Evolutionary conservation across 129 eudicot genomes (phyloP).

Genomic region (Flaveria robusta): DNA sequence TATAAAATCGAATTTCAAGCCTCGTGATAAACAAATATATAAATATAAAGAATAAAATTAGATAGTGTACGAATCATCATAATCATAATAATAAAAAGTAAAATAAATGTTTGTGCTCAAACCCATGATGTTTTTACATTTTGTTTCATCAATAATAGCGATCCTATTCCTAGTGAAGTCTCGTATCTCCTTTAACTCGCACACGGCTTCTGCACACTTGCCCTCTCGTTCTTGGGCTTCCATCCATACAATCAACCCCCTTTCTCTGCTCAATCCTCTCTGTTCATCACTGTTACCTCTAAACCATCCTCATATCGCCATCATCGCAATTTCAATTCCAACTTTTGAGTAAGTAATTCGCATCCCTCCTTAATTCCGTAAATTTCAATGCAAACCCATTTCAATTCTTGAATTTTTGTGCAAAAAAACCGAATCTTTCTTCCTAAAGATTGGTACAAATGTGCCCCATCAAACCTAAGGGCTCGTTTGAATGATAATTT

Average conservation of each 20-base stretch:
- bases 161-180: neutral
- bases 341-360: neutral
- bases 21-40: too few species aligned
- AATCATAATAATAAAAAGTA: too few species aligned
- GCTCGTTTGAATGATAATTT: neutral
- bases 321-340: neutral
- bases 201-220: neutral
- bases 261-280: neutral
- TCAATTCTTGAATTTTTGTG: constrained; percentile 2
- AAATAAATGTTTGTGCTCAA: too few species aligned
- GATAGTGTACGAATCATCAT: too few species aligned
- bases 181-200: neutral
- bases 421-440: neutral
- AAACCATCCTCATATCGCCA: neutral
- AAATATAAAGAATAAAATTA: too few species aligned
- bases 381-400: constrained; percentile 7
- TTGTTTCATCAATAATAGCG: too few species aligned
- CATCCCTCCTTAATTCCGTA: neutral
- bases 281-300: constrained; percentile 11
- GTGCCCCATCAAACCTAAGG: neutral
- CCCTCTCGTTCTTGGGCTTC: neutral
- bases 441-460: neutral
- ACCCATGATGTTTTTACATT: too few species aligned
- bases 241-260: neutral
- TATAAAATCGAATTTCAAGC: too few species aligned